Evolutionary conservation across 1,139 yeast genomes (phyloP).

Genomic region (Geotrichum carabidarum): DNA sequence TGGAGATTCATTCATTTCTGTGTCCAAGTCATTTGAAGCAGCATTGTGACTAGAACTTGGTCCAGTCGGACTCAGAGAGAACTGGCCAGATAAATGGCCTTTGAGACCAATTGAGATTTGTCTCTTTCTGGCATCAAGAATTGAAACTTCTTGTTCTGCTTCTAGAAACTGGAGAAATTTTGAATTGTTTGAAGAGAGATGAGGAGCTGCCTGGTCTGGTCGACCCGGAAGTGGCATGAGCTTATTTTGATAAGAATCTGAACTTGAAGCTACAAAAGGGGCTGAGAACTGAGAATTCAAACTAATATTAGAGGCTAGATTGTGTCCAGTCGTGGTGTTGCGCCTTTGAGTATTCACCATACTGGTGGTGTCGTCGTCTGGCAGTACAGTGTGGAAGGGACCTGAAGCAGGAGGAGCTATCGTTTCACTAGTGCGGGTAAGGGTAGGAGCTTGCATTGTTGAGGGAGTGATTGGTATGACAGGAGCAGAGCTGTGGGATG

Average conservation of each 20-base stretch:
- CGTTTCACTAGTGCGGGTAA: not conserved
- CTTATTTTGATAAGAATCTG: not conserved
- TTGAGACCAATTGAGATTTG: slow-evolving; percentile 24
- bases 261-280: not conserved
- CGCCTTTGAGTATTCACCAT: not conserved
- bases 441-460: not conserved
- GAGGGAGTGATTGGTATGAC: not conserved
- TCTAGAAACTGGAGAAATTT: slow-evolving; percentile 1
- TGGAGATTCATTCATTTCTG: not conserved
- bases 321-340: slow-evolving; percentile 6
- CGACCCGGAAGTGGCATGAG: not conserved
- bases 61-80: slow-evolving; percentile 28
- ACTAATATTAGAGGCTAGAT: not conserved
- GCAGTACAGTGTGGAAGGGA: not conserved
- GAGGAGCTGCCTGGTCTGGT: not conserved
- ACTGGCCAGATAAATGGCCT: slow-evolving; percentile 28
- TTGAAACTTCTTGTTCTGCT: slow-evolving; percentile 21
- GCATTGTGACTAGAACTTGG: not conserved
- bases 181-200: not conserved
- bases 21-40: not conserved
- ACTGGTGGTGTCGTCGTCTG: not conserved
- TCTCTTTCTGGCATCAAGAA: slow-evolving; percentile 28
- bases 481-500: not conserved
- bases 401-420: not conserved
- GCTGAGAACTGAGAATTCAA: not conserved